phyloP scores from a whole-genome alignment of 1,139 yeast genomes.

The Debaryomyces sp. region DNA sequence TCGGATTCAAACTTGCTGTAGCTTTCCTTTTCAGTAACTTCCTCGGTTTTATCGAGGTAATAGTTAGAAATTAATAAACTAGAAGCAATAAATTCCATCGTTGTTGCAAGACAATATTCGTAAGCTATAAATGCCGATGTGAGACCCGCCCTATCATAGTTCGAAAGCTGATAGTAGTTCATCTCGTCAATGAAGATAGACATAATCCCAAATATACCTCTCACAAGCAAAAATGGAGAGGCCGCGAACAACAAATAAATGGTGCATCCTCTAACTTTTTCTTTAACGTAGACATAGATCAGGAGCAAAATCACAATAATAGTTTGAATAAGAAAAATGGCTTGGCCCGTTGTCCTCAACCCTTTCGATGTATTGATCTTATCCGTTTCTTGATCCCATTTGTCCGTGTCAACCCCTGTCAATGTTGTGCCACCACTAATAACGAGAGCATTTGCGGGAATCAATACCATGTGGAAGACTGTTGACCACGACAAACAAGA shows the following conservation, averaged over 20 bases:
- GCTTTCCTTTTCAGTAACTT: neutral
- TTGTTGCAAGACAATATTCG: slow-evolving; percentile 37
- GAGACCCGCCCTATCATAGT: slow-evolving; percentile 26
- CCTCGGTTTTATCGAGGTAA: slow-evolving; percentile 8
- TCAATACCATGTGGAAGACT: slow-evolving; percentile 27
- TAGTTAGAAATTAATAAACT: slow-evolving; percentile 12
- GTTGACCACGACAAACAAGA: slow-evolving; percentile 8
- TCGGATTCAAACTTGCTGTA: neutral
- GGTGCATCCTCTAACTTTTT: slow-evolving; percentile 22
- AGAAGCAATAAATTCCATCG: neutral
- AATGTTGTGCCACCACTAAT: slow-evolving; percentile 39
- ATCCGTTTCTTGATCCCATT: slow-evolving; percentile 11
- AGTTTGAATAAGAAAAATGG: slow-evolving; percentile 30
- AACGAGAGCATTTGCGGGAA: slow-evolving; percentile 37
- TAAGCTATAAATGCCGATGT: slow-evolving; percentile 25
- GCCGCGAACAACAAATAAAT: slow-evolving; percentile 23
- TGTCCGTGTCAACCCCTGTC: slow-evolving; percentile 24
- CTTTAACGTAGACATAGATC: slow-evolving; percentile 19
- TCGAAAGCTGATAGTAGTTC: slow-evolving; percentile 33
- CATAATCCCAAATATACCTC: slow-evolving; percentile 38
- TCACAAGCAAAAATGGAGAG: slow-evolving; percentile 28
- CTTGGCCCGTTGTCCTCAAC: slow-evolving; percentile 38
- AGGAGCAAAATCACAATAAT: slow-evolving; percentile 21
- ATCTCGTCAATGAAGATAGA: slow-evolving; percentile 30
- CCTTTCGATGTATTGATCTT: slow-evolving; percentile 25